Evolutionary conservation across 2,329 filamentous ascomycete genomes (phyloP).

Genomic region (Fusarium sp.): DNA sequence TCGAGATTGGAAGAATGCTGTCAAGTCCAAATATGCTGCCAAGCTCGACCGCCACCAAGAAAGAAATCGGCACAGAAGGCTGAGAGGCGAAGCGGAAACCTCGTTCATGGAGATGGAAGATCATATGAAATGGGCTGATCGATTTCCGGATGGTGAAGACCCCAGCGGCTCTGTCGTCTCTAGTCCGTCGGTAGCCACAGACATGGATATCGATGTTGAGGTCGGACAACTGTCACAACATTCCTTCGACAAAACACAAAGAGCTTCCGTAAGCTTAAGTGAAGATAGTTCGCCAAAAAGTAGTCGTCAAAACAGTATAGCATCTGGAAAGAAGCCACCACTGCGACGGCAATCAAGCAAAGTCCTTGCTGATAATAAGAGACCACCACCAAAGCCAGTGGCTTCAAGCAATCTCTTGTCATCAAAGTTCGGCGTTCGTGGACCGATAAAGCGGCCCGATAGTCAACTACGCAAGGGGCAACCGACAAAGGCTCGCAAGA

Average conservation of each 20-base stretch:
- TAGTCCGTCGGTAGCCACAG: not conserved
- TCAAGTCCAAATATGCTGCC: slow-evolving; percentile 34
- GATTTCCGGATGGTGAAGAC: slow-evolving; percentile 17
- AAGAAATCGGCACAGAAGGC: slow-evolving; percentile 56
- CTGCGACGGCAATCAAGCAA: not conserved
- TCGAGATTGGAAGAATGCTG: slow-evolving; percentile 49
- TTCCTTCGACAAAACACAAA: not conserved
- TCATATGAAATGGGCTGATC: slow-evolving; percentile 23
- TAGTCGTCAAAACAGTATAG: slow-evolving; percentile 8
- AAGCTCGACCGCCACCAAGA: slow-evolving; percentile 51
- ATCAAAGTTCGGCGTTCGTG: slow-evolving; percentile 15
- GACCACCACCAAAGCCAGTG: not conserved
- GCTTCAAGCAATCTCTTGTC: slow-evolving; percentile 3
- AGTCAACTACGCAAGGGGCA: slow-evolving; percentile 1
- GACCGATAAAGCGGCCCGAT: not conserved
- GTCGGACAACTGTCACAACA: not conserved
- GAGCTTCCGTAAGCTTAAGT: not conserved
- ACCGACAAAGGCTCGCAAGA: slow-evolving; percentile 11
- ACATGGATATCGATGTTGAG: slow-evolving; percentile 2
- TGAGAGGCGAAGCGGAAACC: slow-evolving; percentile 47
- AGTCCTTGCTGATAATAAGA: not conserved
- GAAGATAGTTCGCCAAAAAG: not conserved
- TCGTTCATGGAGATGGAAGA: slow-evolving; percentile 37
- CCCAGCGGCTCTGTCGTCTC: not conserved
- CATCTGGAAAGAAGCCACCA: not conserved